These are phyloP conservation scores for Xylariaceae sp. DNA, from an alignment of 2,329 filamentous ascomycete species.

Conservation along the genomic window DNA sequence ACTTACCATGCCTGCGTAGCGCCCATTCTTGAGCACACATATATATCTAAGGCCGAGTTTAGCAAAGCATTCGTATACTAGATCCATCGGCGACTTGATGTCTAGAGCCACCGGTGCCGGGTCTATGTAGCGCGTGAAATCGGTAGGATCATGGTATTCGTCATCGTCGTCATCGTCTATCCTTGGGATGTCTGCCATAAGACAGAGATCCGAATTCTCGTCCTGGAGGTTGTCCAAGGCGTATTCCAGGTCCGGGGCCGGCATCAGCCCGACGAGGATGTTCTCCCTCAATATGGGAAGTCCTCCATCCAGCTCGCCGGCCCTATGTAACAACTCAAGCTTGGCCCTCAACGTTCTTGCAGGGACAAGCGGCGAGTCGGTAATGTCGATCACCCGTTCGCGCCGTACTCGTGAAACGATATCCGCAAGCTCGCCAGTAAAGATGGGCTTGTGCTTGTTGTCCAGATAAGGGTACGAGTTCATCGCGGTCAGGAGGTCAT, in stretches of 20 bases:
- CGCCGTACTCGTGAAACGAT: slow-evolving; percentile 72
- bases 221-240: slow-evolving; percentile 79
- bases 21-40: slow-evolving; percentile 78
- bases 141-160: slow-evolving; percentile 57
- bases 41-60: slow-evolving; percentile 91
- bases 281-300: slow-evolving; percentile 77
- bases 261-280: slow-evolving; percentile 82
- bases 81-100: slow-evolving; percentile 82
- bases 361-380: slow-evolving; percentile 70
- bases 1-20: slow-evolving; percentile 80
- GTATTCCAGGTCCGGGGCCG: slow-evolving; percentile 88
- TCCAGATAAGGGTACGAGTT: slow-evolving; percentile 97
- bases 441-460: slow-evolving; percentile 87
- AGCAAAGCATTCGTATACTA: slow-evolving; percentile 94
- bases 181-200: slow-evolving; percentile 68
- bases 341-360: slow-evolving; percentile 73
- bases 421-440: slow-evolving; percentile 81
- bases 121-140: slow-evolving; percentile 90
- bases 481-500: slow-evolving; percentile 92
- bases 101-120: slow-evolving; percentile 85
- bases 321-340: slow-evolving; percentile 73
- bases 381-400: slow-evolving; percentile 83
- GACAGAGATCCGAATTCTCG: slow-evolving; percentile 66
- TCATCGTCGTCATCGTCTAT: slow-evolving; percentile 60
- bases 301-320: slow-evolving; percentile 87